Evolutionary conservation across 2,329 filamentous ascomycete species (phyloP).

Genomic region (Hortaea werneckii): DNA sequence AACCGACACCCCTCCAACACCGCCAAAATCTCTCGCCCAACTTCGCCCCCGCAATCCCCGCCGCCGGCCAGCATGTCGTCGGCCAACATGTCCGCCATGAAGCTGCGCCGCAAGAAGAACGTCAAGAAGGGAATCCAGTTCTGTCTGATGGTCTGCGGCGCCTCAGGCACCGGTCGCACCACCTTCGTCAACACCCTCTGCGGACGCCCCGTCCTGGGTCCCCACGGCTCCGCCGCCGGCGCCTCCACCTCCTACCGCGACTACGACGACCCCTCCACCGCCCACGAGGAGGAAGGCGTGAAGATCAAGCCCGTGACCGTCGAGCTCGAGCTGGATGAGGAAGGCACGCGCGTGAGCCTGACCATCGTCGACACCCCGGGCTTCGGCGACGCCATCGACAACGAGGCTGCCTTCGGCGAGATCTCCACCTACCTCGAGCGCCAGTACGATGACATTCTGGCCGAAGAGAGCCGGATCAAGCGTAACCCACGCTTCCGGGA

Average conservation of each 20-base stretch:
- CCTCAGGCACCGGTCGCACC: conserved; percentile 94
- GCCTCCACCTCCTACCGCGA: conserved; percentile 60
- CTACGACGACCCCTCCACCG: conserved; percentile 61
- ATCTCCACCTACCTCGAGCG: conserved; percentile 97
- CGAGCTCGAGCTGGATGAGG: conserved; percentile 91
- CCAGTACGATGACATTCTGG: conserved; percentile 98
- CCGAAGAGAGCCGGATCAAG: conserved; percentile 99
- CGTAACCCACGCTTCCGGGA: conserved; percentile 99
- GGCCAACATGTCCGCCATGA: conserved; percentile 44
- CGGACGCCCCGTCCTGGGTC: conserved; percentile 71
- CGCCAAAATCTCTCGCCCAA: too few species aligned
- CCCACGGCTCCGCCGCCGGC: background rate
- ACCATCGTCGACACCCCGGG: conserved; percentile 98
- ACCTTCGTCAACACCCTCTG: conserved; percentile 99
- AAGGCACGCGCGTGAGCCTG: conserved; percentile 93
- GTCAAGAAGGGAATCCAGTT: conserved; percentile 99
- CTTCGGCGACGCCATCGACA: conserved; percentile 98
- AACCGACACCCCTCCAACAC: too few species aligned
- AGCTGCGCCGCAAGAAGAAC: conserved; percentile 99
- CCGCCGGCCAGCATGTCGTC: conserved; percentile 18
- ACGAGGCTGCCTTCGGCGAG: conserved; percentile 88
- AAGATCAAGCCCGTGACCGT: conserved; percentile 98
- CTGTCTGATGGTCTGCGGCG: conserved; percentile 99
- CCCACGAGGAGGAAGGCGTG: conserved; percentile 85
- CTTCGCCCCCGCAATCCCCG: too few species aligned